Percentiles rank a stretch among this genome's conserved stretches.
Conservation (phyloP, 2,329 filamentous ascomycete genomes). For the Cladosporium sp. region DNA sequence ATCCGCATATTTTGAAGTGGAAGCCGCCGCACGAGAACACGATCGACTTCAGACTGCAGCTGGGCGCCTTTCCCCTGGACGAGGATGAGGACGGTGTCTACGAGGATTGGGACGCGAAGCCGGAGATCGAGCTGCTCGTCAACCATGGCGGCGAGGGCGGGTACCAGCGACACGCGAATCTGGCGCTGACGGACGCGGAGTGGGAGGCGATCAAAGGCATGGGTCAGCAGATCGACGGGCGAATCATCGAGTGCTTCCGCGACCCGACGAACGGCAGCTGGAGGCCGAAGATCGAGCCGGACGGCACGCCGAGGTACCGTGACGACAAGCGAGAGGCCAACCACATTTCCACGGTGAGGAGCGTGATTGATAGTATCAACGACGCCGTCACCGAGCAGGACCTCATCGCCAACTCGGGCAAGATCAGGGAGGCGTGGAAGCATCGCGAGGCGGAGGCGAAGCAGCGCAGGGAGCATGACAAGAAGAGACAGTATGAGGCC, state of each 20-base stretch:
- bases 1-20: conserved; percentile 94
- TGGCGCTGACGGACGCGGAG: conserved; percentile 69
- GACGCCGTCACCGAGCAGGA: conserved; percentile 82
- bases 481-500: conserved; percentile 14
- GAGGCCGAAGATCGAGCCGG: conserved; percentile 60
- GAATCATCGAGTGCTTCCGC: conserved; percentile 86
- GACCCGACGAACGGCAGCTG: conserved; percentile 66
- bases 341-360: conserved; percentile 76
- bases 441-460: conserved; percentile 41
- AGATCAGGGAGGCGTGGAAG: conserved; percentile 82
- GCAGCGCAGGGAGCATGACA: conserved; percentile 18
- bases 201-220: conserved; percentile 79
- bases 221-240: conserved; percentile 72
- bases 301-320: conserved; percentile 67
- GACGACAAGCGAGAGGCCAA: conserved; percentile 93
- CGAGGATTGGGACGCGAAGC: conserved; percentile 75
- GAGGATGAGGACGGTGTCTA: conserved; percentile 66
- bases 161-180: conserved; percentile 63
- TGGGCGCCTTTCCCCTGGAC: conserved; percentile 67
- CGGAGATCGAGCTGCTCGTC: conserved; percentile 68
- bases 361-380: conserved; percentile 84
- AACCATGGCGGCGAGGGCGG: conserved; percentile 56
- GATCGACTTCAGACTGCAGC: conserved; percentile 79
- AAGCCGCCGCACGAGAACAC: conserved; percentile 95
- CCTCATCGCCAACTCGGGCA: conserved; percentile 62